phyloP scores from a whole-genome alignment of 1,284 basidiomycete genomes.

The Meira nashicola region DNA sequence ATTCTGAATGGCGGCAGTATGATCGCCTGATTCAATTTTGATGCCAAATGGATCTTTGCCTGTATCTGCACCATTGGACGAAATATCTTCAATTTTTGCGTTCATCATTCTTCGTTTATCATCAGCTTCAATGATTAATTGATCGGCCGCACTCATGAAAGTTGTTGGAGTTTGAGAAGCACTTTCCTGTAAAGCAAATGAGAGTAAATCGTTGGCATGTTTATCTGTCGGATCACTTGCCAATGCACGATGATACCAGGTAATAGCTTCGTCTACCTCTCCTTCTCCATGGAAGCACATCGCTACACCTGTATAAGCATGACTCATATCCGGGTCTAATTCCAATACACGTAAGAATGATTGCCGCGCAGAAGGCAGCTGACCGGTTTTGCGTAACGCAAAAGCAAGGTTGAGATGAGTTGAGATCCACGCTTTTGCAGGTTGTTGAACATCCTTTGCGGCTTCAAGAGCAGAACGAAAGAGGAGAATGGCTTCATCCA shows the following conservation, averaged over 20 bases:
- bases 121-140: too few species aligned
- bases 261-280: conserved; percentile 36
- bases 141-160: neutral
- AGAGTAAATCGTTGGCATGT: conserved; percentile 32
- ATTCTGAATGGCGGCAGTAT: too few species aligned
- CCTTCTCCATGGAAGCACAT: conserved; percentile 39
- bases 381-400: conserved; percentile 14
- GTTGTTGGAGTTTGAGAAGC: neutral
- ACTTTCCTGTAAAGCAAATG: conserved; percentile 32
- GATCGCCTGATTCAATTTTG: too few species aligned
- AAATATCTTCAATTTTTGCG: too few species aligned
- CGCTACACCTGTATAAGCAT: conserved; percentile 38
- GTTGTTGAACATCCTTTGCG: conserved; percentile 67
- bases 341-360: conserved; percentile 33
- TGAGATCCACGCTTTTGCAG: conserved; percentile 74
- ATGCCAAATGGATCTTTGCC: too few species aligned
- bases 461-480: conserved; percentile 59
- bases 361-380: conserved; percentile 19
- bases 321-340: conserved; percentile 35
- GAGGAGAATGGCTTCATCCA: conserved; percentile 62
- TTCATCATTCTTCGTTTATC: too few species aligned
- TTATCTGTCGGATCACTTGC: conserved; percentile 14
- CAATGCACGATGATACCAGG: conserved; percentile 36
- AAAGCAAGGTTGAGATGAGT: conserved; percentile 64
- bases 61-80: too few species aligned